Base-by-base conservation (phyloP, 805 yeast genomes). In the Yueomyces sp. region DNA sequence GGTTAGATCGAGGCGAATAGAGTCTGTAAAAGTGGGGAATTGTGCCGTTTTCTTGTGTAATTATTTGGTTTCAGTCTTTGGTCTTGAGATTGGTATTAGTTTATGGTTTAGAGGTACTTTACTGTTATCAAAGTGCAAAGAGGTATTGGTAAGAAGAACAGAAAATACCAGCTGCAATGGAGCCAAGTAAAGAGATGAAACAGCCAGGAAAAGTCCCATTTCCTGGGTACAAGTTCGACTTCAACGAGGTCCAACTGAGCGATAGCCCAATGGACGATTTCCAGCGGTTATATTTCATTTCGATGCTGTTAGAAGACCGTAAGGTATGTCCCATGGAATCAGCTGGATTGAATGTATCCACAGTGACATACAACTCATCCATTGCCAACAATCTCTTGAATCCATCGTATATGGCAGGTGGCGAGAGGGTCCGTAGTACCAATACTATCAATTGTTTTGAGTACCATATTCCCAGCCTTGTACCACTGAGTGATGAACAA, bases 211-310 rank as follows among this genome's bases (percentile, higher is more conserved):
- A 19, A 19, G 19, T 19, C 19, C 19, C 19, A 19, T 30, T 30
- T 39, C 52, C 52, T 6, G 47, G 50, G 7, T 50, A 49, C 40
- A 39, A 36, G 28, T 42, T 57, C 26, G 53, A 52, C 39, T 37
- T 45, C 5, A 33, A 43, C 19, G 40, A 40, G 5, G 47, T 60
- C 12, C 44, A 38, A 26, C 45, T 60, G 4, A 41, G 55, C 4
- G 46, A 44, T 4, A 50, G 49, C 31, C 60, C 63, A 4, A 32
- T 55, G 37, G 65, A 60, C 43, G 64, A 60, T 40, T 60, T 58
- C 43, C 65, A 60, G 46, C 45, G 65, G 41, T 42, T 57, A 9
- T 56, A 47, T 44, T 55, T 60, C 43, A 48, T 54, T 4, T 45
- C 49, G 9, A 38, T 53, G 26, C 40, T 49, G 6, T 33, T 44